Evolutionary conservation across 306 rosid genomes (phyloP).

Genomic region (Delonix regia): DNA sequence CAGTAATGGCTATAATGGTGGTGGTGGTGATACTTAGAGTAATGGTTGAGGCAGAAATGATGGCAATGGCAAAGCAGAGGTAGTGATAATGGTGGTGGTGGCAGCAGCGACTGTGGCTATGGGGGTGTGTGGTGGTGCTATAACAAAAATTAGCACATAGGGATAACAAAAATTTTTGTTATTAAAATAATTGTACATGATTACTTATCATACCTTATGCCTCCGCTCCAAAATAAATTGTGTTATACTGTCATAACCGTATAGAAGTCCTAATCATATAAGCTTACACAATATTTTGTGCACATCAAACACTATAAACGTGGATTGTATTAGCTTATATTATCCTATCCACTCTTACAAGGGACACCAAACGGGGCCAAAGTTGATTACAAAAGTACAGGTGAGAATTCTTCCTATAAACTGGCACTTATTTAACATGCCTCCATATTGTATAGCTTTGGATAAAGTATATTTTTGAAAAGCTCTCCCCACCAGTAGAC

Average conservation of each 20-base stretch:
- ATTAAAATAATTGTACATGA: not conserved
- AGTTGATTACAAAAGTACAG: not conserved
- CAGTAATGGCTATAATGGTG: no score
- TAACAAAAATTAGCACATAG: not conserved
- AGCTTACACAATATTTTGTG: not conserved
- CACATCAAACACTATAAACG: not conserved
- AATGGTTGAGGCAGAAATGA: no score
- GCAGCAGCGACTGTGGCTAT: no score
- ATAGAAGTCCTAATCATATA: not conserved
- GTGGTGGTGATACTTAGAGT: no score
- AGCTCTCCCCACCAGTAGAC: not conserved
- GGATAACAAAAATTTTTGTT: not conserved
- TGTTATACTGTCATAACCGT: not conserved
- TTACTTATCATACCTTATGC: not conserved
- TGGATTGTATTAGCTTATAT: not conserved
- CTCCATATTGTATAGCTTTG: not conserved
- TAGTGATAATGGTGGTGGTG: no score
- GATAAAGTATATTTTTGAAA: constrained; percentile 13
- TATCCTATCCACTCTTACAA: not conserved
- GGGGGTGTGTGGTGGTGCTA: not conserved
- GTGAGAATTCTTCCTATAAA: constrained; percentile 12
- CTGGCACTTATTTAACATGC: not conserved
- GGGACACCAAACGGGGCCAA: not conserved
- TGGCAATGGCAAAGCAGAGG: no score
- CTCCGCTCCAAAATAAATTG: not conserved